These are phyloP conservation scores for Neurospora sp. DNA, from an alignment of 495 filamentous ascomycete species.

Conservation along the genomic window DNA sequence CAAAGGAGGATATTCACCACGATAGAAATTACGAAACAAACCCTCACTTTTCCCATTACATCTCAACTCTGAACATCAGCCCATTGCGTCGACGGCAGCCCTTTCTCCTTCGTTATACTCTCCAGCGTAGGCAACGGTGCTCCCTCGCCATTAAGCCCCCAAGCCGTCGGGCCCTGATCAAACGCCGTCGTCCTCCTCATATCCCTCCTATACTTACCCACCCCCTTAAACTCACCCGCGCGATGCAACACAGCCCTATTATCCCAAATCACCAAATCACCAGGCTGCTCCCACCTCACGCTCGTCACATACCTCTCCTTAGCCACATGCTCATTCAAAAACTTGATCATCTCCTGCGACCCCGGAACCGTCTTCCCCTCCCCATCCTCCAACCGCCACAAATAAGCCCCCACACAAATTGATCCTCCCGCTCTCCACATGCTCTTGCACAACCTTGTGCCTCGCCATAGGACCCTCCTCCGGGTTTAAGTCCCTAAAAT, in stretches of 20 bases:
- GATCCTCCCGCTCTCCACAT: slow-evolving; percentile 43
- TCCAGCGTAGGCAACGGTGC: slow-evolving; percentile 3
- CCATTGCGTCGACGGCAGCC: not conserved
- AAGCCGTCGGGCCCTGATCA: slow-evolving; percentile 32
- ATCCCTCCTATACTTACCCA: slow-evolving; percentile 41
- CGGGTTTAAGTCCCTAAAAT: slow-evolving; percentile 25
- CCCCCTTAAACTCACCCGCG: slow-evolving; percentile 39
- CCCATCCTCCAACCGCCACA: slow-evolving; percentile 44
- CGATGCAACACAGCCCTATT: slow-evolving; percentile 48
- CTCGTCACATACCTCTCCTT: slow-evolving; percentile 39
- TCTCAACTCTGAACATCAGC: not conserved
- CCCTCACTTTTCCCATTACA: not conserved
- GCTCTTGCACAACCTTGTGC: slow-evolving; percentile 41
- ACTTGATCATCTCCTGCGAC: slow-evolving; percentile 30
- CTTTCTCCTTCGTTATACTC: not conserved
- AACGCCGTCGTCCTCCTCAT: slow-evolving; percentile 47
- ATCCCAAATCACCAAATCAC: slow-evolving; percentile 52
- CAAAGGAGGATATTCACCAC: not conserved
- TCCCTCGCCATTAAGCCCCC: slow-evolving; percentile 32
- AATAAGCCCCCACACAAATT: slow-evolving; percentile 44
- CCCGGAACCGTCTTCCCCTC: slow-evolving; percentile 24
- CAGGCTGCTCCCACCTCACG: slow-evolving; percentile 37
- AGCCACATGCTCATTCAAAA: slow-evolving; percentile 36
- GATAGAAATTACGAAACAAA: not conserved
- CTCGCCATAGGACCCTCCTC: slow-evolving; percentile 35